phyloP scores from a whole-genome alignment of 2,329 filamentous ascomycete genomes.

The Bipolaris victoriae region DNA sequence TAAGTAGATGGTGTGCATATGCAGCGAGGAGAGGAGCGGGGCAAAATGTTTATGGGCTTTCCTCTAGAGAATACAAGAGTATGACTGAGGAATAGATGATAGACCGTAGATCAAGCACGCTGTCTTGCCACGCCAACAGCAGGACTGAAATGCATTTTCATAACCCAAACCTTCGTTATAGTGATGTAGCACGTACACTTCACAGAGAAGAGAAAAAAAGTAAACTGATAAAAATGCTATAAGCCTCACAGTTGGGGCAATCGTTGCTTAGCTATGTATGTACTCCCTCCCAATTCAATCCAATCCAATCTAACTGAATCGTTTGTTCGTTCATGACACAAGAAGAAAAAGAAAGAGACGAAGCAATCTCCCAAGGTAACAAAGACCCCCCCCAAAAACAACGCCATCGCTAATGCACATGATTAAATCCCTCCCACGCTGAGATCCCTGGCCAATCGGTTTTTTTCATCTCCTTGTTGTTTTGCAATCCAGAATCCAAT shows the following conservation, averaged over 20 bases:
- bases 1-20: conserved; percentile 12
- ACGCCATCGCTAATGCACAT: conserved; percentile 44
- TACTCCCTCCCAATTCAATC: not conserved
- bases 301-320: not conserved
- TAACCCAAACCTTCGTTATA: not conserved
- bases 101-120: not conserved
- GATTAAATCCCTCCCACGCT: conserved; percentile 10
- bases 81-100: not conserved
- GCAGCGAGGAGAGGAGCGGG: not conserved
- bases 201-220: too few relatives aligned
- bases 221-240: not conserved
- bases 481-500: not conserved
- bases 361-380: too few relatives aligned
- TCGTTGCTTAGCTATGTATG: conserved; percentile 3
- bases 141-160: not conserved
- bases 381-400: not conserved
- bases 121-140: not conserved
- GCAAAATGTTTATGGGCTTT: not conserved
- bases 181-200: too few relatives aligned
- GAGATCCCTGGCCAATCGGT: not conserved
- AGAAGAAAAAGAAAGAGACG: not conserved
- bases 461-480: conserved; percentile 2
- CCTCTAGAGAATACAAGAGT: not conserved
- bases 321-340: not conserved
- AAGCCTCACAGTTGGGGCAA: conserved; percentile 1